Conservation (phyloP, 176 grass and related monocot species). For the Phoenix roebelenii region DNA sequence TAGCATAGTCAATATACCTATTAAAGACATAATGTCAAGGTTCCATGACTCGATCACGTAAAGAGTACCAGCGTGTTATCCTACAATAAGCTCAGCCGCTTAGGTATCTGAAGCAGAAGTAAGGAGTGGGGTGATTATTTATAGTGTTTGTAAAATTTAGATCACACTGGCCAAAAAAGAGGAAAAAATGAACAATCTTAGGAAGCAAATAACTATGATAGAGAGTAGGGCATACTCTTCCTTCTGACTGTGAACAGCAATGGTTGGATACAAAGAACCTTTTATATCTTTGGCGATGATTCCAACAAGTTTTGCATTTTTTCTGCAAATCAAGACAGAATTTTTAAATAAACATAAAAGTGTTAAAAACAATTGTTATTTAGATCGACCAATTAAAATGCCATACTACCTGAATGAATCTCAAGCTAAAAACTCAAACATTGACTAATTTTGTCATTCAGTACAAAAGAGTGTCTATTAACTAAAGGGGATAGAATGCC, state of each 20-base stretch:
- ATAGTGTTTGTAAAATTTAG: background rate
- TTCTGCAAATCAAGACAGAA: slow-evolving; percentile 37
- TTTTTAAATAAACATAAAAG: slow-evolving; percentile 6
- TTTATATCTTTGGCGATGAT: slow-evolving; percentile 64
- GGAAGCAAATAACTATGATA: slow-evolving; percentile 4
- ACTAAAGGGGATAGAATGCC: too few species aligned
- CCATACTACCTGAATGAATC: background rate
- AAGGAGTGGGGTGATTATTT: too few species aligned
- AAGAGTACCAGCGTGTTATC: too few species aligned
- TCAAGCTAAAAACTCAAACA: background rate
- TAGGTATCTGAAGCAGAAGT: too few species aligned
- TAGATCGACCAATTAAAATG: background rate
- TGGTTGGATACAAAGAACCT: slow-evolving; percentile 61
- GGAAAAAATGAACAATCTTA: background rate
- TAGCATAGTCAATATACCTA: too few species aligned
- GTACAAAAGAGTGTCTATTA: too few species aligned
- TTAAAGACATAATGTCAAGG: too few species aligned
- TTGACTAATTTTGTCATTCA: too few species aligned
- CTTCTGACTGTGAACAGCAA: slow-evolving; percentile 86
- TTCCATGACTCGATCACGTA: too few species aligned
- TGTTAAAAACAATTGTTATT: too few species aligned
- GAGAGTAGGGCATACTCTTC: slow-evolving; percentile 58
- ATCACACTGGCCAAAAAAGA: background rate
- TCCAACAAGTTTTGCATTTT: slow-evolving; percentile 82
- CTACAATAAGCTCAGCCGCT: too few species aligned